A percentile compares a stretch with the other conserved stretches of the same genome.
These are phyloP conservation scores for Phlyctochytrium arcticum DNA, from an alignment of 192 early-diverging fungal species.

Conservation along the genomic window DNA sequence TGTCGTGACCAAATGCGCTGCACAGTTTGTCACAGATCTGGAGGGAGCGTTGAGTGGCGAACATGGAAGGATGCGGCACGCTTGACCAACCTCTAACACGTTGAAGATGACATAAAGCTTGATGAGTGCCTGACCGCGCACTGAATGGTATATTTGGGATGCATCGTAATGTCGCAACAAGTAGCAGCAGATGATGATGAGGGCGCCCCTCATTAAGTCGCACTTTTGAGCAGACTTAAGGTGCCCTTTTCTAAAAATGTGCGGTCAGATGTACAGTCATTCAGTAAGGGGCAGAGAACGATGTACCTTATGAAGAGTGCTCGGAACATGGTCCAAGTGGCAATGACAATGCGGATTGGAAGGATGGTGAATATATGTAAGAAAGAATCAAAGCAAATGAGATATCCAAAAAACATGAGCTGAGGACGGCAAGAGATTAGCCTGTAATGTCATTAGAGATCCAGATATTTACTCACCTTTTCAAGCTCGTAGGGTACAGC, in stretches of 20 bases:
- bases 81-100: slow-evolving; percentile 69
- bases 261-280: not conserved
- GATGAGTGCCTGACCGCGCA: slow-evolving; percentile 92
- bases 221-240: slow-evolving; percentile 80
- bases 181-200: slow-evolving; percentile 72
- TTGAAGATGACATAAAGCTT: slow-evolving; percentile 99
- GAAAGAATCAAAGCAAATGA: slow-evolving; percentile 93
- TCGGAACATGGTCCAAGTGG: slow-evolving; percentile 44
- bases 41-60: slow-evolving; percentile 1
- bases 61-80: not conserved
- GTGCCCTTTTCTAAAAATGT: not conserved
- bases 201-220: slow-evolving; percentile 83
- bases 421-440: slow-evolving; percentile 20
- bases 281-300: too few relatives aligned
- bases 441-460: not conserved
- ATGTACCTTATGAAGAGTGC: slow-evolving; percentile 22
- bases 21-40: slow-evolving; percentile 90
- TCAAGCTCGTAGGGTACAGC: slow-evolving; percentile 85
- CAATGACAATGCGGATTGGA: slow-evolving; percentile 77
- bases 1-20: slow-evolving; percentile 90
- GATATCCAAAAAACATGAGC: slow-evolving; percentile 86
- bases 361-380: slow-evolving; percentile 93
- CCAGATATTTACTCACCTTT: slow-evolving; percentile 48
- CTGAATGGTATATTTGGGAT: slow-evolving; percentile 86
- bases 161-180: slow-evolving; percentile 80